Base-by-base conservation (phyloP, 2,329 filamentous ascomycete genomes). In the Ceratocystis huliohia region DNA sequence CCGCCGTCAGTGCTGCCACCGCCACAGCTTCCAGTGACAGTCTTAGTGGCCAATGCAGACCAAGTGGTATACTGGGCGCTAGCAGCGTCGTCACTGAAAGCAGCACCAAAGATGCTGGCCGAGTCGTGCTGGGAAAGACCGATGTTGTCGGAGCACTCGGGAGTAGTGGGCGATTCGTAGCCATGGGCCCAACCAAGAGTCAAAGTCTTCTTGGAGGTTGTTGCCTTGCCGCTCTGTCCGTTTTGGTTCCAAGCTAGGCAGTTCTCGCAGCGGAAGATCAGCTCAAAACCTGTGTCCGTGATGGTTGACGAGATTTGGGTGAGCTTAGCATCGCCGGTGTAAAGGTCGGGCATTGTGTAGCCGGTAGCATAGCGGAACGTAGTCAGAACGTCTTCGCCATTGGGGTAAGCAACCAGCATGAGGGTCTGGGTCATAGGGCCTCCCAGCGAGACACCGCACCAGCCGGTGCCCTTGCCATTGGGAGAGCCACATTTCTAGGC, bases 321-420 rank as follows among this genome's bases (percentile, higher is more conserved):
- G 28, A 88, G 72, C 44, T 78, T 83, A 7, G 86, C 84, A 69
- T 83, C 78, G 65, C 87, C 87, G 0, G 78, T 78, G 73, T 88
- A 88, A 45, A 81, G 71, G 0, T 78, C 77, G 0, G 86, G 86
- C 68, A 78, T 76, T 30, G 78, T 77, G 71, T 88, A 88, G 61
- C 83, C 84, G 2, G 77, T 78, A 2, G 82, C 78, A 70, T 80
- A 84, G 65, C 81, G 78, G 73, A 87, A 81, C 0, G 82, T 81
- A 0, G 84, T 85, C 33, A 82, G 74, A 63, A 87, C 76, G 45
- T 81, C 73, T 17, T 77, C 76, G 22, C 79, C 77, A 69, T 81
- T 76, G 2, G 83, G 79, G 78, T 82, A 87, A 1, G 81, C 81
- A 69, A 84, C 75, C 17, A 87, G 74, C 64, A 87, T 78, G 2